A percentile compares a stretch with the other conserved stretches of the same genome.
These are phyloP conservation scores for Chrysosphaeria jannelii DNA, from an alignment of 2,329 filamentous ascomycete genomes.

Conservation along the genomic window DNA sequence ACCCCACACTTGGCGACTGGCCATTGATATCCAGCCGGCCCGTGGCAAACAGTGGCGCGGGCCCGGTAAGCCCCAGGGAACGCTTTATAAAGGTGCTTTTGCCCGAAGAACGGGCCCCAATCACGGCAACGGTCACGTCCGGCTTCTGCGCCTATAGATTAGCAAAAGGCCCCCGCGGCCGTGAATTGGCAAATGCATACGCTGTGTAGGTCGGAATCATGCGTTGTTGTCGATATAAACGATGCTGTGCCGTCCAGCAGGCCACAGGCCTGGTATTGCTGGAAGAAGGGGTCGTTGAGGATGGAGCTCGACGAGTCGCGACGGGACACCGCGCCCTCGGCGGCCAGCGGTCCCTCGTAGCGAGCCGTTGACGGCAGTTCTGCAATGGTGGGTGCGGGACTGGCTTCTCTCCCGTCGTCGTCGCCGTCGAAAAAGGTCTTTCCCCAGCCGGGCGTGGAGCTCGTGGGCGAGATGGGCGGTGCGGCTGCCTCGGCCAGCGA, in stretches of 20 bases:
- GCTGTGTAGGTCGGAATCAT: too few relatives aligned
- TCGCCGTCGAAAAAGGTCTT: too few relatives aligned
- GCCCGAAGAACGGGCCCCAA: slow-evolving; percentile 33
- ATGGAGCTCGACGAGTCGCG: slow-evolving; percentile 21
- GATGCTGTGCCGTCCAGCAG: too few relatives aligned
- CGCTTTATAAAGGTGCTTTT: slow-evolving; percentile 39
- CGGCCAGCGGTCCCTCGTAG: too few relatives aligned
- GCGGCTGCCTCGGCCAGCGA: slow-evolving; percentile 1
- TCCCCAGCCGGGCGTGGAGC: background rate
- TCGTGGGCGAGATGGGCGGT: background rate
- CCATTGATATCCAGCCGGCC: slow-evolving; percentile 27
- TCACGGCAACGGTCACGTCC: slow-evolving; percentile 31
- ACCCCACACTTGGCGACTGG: slow-evolving; percentile 22
- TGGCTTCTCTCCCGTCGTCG: too few relatives aligned
- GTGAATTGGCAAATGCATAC: too few relatives aligned
- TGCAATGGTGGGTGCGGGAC: too few relatives aligned
- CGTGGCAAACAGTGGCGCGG: slow-evolving; percentile 22
- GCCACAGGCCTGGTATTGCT: slow-evolving; percentile 12
- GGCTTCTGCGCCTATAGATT: too few relatives aligned
- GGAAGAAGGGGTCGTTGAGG: slow-evolving; percentile 24
- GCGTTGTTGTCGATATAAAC: too few relatives aligned
- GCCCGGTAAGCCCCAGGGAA: slow-evolving; percentile 22
- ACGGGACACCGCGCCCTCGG: too few relatives aligned
- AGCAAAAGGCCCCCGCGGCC: too few relatives aligned
- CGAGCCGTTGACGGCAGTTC: background rate